A percentile compares a stretch with the other conserved stretches of the same genome.
These are phyloP conservation scores for Ilex paraguariensis DNA, from an alignment of 305 asterid species.

Conservation along the genomic window DNA sequence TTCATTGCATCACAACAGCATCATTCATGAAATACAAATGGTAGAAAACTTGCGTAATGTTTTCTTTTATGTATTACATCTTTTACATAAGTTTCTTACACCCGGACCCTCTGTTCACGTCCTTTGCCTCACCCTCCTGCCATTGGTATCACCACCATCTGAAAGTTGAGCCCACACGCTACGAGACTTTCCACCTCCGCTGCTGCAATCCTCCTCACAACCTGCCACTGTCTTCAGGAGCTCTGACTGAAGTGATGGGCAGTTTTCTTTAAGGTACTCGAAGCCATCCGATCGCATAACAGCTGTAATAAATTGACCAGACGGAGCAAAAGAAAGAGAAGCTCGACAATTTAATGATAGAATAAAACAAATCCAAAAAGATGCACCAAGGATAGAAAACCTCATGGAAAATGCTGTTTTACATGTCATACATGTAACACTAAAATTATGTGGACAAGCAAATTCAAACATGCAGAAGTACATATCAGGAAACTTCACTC, in stretches of 20 bases:
- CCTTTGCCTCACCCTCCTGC: constrained; percentile 91
- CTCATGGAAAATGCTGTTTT: no score
- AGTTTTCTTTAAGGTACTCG: constrained; percentile 74
- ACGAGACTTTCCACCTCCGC: constrained; percentile 79
- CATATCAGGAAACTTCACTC: no score
- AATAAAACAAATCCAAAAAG: no score
- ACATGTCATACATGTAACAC: no score
- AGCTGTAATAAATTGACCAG: constrained; percentile 45
- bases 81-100: no score
- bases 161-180: constrained; percentile 98
- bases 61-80: no score
- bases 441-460: no score
- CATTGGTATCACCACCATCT: constrained; percentile 84
- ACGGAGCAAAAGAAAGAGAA: constrained; percentile 7
- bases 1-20: no score
- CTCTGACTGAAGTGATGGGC: constrained; percentile 86
- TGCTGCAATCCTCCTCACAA: constrained; percentile 85
- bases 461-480: no score
- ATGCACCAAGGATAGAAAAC: no score
- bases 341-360: neutral
- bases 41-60: no score
- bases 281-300: constrained; percentile 96
- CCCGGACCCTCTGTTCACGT: constrained; percentile 31
- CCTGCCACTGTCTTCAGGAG: constrained; percentile 95
- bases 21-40: no score